phyloP scores from a whole-genome alignment of 2,329 filamentous ascomycete genomes.

The Microdochium nivale region DNA sequence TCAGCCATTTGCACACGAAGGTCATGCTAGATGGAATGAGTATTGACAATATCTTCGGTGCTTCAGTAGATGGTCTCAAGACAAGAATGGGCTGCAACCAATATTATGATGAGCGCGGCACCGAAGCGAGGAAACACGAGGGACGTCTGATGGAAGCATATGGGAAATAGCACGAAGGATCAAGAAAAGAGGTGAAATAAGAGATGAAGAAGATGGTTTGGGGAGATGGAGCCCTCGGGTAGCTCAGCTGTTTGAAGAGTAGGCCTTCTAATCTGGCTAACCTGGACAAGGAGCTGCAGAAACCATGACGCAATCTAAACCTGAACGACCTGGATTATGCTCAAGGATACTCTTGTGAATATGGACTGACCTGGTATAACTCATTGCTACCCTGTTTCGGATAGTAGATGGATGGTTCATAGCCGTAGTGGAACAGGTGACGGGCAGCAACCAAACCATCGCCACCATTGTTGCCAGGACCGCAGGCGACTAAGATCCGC shows the following conservation, averaged over 20 bases:
- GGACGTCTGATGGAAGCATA: too few relatives aligned
- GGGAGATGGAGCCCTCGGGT: background rate
- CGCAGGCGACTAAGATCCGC: conserved; percentile 79
- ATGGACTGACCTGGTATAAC: conserved; percentile 63
- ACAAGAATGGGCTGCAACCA: too few relatives aligned
- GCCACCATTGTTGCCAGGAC: conserved; percentile 74
- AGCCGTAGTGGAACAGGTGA: conserved; percentile 87
- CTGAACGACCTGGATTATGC: background rate
- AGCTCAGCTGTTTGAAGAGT: too few relatives aligned
- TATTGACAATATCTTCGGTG: too few relatives aligned
- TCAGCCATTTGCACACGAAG: background rate
- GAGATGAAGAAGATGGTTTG: background rate
- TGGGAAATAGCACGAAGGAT: too few relatives aligned
- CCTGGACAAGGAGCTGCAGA: background rate
- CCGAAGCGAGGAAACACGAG: too few relatives aligned
- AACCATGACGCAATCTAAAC: too few relatives aligned
- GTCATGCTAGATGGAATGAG: background rate
- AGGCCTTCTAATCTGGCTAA: too few relatives aligned
- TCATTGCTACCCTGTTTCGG: conserved; percentile 89
- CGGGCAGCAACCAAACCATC: conserved; percentile 92
- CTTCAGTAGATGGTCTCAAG: background rate
- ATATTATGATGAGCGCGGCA: too few relatives aligned
- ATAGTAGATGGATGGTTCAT: conserved; percentile 82
- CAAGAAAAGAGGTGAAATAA: background rate
- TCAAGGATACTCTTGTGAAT: conserved; percentile 1